Conservation (phyloP, 2,329 filamentous ascomycete genomes). For the Claviceps sp. region DNA sequence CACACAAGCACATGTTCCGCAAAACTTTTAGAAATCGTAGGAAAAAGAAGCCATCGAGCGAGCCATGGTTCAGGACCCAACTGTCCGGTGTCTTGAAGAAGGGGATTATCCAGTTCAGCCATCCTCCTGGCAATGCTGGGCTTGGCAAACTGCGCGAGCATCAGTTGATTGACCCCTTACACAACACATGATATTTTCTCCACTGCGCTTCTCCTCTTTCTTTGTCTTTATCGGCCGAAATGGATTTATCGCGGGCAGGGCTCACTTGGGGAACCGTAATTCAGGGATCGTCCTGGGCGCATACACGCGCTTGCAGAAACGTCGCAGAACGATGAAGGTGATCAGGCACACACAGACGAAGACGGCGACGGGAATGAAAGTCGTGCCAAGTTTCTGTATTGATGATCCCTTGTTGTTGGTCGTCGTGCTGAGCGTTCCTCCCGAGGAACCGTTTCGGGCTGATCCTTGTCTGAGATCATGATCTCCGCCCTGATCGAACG, state of each 20-base stretch:
- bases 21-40: constrained; percentile 58
- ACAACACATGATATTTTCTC: background rate
- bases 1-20: constrained; percentile 73
- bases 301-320: constrained; percentile 38
- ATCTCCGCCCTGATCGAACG: constrained; percentile 1
- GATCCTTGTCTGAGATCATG: constrained; percentile 22
- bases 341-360: constrained; percentile 36
- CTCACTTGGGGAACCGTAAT: constrained; percentile 29
- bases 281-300: constrained; percentile 36
- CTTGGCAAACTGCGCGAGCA: constrained; percentile 37
- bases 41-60: constrained; percentile 83
- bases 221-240: background rate
- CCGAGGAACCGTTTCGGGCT: constrained; percentile 18
- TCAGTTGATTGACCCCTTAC: background rate
- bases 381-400: constrained; percentile 28
- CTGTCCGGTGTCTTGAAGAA: constrained; percentile 61
- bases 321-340: constrained; percentile 35
- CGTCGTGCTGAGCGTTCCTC: constrained; percentile 21
- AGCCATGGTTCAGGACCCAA: constrained; percentile 78
- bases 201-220: no score
- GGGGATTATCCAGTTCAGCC: constrained; percentile 52
- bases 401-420: constrained; percentile 22
- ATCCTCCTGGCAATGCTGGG: constrained; percentile 43
- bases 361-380: constrained; percentile 39
- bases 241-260: background rate